phyloP scores from a whole-genome alignment of 2,329 filamentous ascomycete genomes.

The Claviceps maximensis region DNA sequence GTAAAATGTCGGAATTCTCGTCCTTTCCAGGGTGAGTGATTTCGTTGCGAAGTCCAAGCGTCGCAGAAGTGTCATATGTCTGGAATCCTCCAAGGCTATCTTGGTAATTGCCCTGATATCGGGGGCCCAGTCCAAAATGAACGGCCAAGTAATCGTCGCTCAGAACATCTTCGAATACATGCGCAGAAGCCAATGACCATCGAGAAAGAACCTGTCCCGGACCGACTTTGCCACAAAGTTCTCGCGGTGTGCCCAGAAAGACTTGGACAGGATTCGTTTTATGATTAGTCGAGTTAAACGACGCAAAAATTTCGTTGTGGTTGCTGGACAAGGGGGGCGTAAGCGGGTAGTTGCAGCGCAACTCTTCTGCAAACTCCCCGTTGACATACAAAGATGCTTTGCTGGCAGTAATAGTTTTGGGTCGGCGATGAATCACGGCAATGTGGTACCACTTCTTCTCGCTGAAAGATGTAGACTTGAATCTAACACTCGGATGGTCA shows the following conservation, averaged over 20 bases:
- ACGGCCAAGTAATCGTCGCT: conserved; percentile 90
- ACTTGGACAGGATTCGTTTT: conserved; percentile 67
- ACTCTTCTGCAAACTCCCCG: conserved; percentile 85
- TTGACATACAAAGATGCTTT: conserved; percentile 84
- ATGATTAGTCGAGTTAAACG: conserved; percentile 44
- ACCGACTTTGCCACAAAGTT: conserved; percentile 65
- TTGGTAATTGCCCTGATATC: conserved; percentile 93
- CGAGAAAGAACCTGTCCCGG: conserved; percentile 60
- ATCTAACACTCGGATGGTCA: conserved; percentile 76
- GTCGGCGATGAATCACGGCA: conserved; percentile 69
- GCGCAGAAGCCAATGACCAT: conserved; percentile 83
- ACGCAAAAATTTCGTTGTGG: conserved; percentile 55
- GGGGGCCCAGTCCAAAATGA: conserved; percentile 75
- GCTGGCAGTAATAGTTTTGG: conserved; percentile 60
- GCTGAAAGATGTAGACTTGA: conserved; percentile 70
- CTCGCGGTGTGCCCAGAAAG: conserved; percentile 84
- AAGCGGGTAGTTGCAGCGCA: conserved; percentile 80
- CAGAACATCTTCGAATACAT: conserved; percentile 74
- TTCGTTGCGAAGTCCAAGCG: conserved; percentile 83
- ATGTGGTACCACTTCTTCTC: conserved; percentile 85
- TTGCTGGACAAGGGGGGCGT: conserved; percentile 51
- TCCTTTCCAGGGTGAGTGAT: conserved; percentile 80
- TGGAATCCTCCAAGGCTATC: conserved; percentile 92
- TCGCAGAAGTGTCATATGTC: conserved; percentile 87
- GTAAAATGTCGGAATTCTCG: conserved; percentile 80